A percentile compares a stretch with the other conserved stretches of the same genome.
Evolutionary conservation across 257 asterid species (phyloP).

Genomic region (Solanum chmielewskii): DNA sequence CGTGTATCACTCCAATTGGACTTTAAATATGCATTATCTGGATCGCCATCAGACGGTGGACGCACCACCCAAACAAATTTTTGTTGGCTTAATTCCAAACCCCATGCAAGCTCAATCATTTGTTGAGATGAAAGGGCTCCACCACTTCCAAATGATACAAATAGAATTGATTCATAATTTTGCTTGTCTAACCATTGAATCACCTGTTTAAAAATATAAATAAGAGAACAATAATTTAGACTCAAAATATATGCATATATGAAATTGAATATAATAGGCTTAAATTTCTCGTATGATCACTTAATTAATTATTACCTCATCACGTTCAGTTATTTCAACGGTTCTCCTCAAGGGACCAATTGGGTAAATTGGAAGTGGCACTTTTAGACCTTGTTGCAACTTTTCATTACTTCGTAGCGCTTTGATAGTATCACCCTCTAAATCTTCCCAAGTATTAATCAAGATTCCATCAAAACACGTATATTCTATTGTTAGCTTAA

Average conservation of each 20-base stretch:
- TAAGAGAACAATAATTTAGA: too few relatives aligned
- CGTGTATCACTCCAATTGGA: neutral
- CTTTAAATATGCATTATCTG: neutral
- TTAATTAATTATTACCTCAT: neutral
- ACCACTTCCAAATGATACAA: slow-evolving; percentile 2
- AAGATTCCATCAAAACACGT: neutral
- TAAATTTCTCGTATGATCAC: neutral
- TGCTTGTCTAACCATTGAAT: neutral
- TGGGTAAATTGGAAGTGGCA: slow-evolving; percentile 4
- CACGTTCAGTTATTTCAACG: neutral
- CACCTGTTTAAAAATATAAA: neutral
- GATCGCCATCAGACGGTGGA: neutral
- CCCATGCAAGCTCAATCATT: slow-evolving; percentile 3
- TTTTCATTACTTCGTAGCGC: neutral
- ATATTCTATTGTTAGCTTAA: neutral
- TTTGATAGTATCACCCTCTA: neutral
- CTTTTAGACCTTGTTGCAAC: neutral
- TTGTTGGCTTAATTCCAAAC: neutral
- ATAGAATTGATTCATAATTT: neutral
- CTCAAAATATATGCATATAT: neutral
- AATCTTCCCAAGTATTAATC: slow-evolving; percentile 10
- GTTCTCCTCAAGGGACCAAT: slow-evolving; percentile 11
- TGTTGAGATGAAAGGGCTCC: neutral
- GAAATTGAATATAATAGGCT: neutral
- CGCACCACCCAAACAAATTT: neutral